Base-by-base conservation (phyloP, 177 flowering plant species). In the Vitis hybrid region DNA sequence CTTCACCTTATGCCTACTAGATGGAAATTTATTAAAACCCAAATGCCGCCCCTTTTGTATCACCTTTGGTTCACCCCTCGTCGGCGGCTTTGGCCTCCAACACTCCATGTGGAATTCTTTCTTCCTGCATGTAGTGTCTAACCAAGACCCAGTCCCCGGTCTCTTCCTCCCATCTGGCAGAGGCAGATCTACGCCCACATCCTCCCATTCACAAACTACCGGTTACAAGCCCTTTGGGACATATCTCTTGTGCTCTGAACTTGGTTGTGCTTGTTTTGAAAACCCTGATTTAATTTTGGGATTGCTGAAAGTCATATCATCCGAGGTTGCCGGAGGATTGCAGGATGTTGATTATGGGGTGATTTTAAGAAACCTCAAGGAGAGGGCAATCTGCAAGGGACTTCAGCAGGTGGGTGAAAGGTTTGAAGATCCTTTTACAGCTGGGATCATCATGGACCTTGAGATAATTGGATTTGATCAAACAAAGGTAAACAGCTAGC, bases 61-160 rank as follows among this genome's bases (percentile, higher is more conserved):
- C 66, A 81, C 88, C 54, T 86, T 80, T 66, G 90, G 88, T 11
- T 74, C 82, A 3, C 90, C 86, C 12, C 77, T 84, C 1, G 17
- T 83, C 3, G 86, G 88, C 11, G 85, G 83, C 65, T 15, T 50
- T 12, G 75, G 68, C 53, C 65, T 86, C 54, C 81, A 67, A 48
- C 63, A 32, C 41, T 58, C 81, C 11, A 58, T 48, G 9, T 80
- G 86, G 88, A 73, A 73, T 30, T 74, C 84, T 15, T 76, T 81
- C 58, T 86, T 86, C 67, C 63, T 84, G 10, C 80, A 84, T 51
- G 77, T 83, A 1, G 85, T 70, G 11, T 75, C 77, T 4, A 9
- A 46, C 59, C 49, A 71, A 46, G 18, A 18, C 18, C 18, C 18
- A 18, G 18, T 18, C 18, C 18, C 18, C 18, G 18, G 18, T 1